A percentile compares a stretch with the other conserved stretches of the same genome.
phyloP scores from a whole-genome alignment of 345 rosid species.

The Murraya paniculata region DNA sequence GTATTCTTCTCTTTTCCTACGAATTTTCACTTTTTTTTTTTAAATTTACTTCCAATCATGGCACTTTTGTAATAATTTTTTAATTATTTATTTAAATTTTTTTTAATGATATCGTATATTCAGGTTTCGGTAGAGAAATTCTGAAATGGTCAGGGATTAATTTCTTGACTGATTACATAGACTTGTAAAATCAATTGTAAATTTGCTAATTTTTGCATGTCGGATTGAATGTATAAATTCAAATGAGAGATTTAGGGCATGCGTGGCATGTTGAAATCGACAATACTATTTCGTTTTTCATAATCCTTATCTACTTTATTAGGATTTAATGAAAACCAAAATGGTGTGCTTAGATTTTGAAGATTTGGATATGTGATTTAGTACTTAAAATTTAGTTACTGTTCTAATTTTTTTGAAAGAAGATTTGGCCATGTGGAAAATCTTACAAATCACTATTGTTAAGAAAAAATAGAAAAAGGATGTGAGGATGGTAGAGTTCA shows the following conservation, averaged over 20 bases:
- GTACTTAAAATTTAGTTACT: neutral
- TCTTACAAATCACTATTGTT: neutral
- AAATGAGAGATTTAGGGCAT: neutral
- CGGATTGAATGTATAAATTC: neutral
- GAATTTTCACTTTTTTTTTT: neutral
- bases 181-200: neutral
- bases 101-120: neutral
- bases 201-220: neutral
- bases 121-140: neutral
- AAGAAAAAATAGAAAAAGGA: neutral
- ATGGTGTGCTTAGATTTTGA: neutral
- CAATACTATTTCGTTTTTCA: neutral
- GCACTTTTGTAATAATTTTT: neutral
- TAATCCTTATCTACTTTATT: neutral
- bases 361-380: neutral
- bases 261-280: neutral
- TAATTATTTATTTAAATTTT: neutral
- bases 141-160: neutral
- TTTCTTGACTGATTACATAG: neutral
- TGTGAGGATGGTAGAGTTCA: neutral
- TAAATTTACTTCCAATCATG: neutral
- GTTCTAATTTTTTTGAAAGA: neutral
- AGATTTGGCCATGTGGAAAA: neutral
- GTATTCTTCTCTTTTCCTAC: constrained; percentile 16
- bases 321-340: neutral